Base-by-base conservation (phyloP, 179 eudicot genomes). In the Heliamphora ciliata region DNA sequence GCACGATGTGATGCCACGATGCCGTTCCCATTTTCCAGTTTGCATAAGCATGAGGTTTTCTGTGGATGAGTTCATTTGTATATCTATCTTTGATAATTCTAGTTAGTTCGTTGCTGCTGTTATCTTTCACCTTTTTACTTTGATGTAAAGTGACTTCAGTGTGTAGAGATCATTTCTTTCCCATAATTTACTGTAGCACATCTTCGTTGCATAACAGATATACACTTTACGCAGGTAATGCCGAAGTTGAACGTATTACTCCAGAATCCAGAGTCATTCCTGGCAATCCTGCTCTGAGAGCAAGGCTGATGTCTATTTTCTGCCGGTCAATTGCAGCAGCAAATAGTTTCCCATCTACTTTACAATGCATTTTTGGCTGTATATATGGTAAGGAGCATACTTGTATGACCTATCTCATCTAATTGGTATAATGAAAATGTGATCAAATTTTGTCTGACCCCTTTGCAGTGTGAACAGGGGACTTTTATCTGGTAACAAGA, bases 311-410 rank as follows among this genome's bases (percentile, higher is more conserved):
- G 91, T 87, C 92, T 76, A 88, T 91, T 72, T 92, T 95, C 85
- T 92, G 97, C 81, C 92, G 96, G 82, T 95, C 98, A 73, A 88
- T 94, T 78, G 86, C 93, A 47, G 98, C 98, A 51, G 98, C 98
- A 86, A 94, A 95, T 85, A 90, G 97, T 85, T 95, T 95, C 82
- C 98, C 98, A 46, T 89, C 93, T 63, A 95, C 98, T 58, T 84
- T 95, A 79, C 98, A 95, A 84, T 95, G 98, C 90, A 95, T 95
- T 80, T 95, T 94, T 86, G 92, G 96, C 80, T 95, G 96, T 87
- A 91, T 95, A 77, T 94, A 92, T 85, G 98, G 98, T 95, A 87
- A 82, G 88, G 46, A 82, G 80, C 68, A 58, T 59, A 14, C n/a
- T 71, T 58, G 14, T 72, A 60, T 18, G 18, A 54, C 24, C 46